phyloP scores from a whole-genome alignment of 768 basidiomycete species.

The Chalciporus pseudorubinellus region DNA sequence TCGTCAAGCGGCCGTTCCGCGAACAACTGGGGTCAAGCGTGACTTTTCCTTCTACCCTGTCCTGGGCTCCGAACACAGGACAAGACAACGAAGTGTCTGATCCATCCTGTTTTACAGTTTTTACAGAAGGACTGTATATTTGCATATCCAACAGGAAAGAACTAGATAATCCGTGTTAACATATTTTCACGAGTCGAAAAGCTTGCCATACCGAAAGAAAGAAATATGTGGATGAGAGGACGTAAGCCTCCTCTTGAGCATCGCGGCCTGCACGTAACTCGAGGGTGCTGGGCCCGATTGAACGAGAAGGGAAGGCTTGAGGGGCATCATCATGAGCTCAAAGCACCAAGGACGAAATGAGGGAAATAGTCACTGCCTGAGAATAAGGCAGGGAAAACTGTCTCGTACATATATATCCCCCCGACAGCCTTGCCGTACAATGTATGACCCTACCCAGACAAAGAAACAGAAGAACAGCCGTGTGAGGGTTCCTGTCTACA shows the following conservation, averaged over 20 bases:
- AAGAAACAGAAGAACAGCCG: slow-evolving; percentile 7
- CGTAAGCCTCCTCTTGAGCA: slow-evolving; percentile 12
- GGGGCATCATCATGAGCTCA: slow-evolving; percentile 17
- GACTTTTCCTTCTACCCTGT: slow-evolving; percentile 59
- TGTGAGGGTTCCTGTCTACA: slow-evolving; percentile 4
- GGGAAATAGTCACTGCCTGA: background rate
- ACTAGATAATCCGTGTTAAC: slow-evolving; percentile 29
- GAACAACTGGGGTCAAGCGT: slow-evolving; percentile 51
- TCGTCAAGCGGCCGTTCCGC: slow-evolving; percentile 53
- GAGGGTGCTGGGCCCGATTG: slow-evolving; percentile 24
- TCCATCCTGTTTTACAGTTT: slow-evolving; percentile 36
- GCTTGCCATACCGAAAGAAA: slow-evolving; percentile 43
- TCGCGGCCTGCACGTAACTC: slow-evolving; percentile 34
- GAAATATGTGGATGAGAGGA: slow-evolving; percentile 44
- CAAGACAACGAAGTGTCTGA: slow-evolving; percentile 24
- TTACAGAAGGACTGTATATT: slow-evolving; percentile 60
- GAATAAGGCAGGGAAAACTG: background rate
- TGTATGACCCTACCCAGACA: slow-evolving; percentile 19
- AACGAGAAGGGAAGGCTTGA: slow-evolving; percentile 19
- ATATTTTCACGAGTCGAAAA: background rate
- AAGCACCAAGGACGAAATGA: background rate
- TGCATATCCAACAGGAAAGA: slow-evolving; percentile 58
- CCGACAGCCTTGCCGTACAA: slow-evolving; percentile 24
- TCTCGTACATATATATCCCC: slow-evolving; percentile 17
- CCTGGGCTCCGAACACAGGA: slow-evolving; percentile 60